A percentile compares a stretch with the other conserved stretches of the same genome.
Evolutionary conservation across 2,329 filamentous ascomycete species (phyloP).

Genomic region (Ploettnerulaceae sp.): DNA sequence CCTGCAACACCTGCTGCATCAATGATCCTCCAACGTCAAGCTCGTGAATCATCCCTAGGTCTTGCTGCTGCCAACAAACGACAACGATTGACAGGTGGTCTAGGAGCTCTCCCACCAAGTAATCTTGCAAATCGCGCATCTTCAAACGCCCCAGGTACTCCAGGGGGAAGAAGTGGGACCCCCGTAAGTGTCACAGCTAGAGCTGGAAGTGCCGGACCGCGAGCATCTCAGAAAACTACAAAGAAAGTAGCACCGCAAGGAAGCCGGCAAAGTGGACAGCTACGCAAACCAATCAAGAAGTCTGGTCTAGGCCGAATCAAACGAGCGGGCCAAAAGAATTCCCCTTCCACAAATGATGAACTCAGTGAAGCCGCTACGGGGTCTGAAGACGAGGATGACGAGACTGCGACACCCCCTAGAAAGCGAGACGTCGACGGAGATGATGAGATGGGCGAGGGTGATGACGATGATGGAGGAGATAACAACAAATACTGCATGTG

Average conservation of each 20-base stretch:
- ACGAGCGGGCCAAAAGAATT: conserved; percentile 48
- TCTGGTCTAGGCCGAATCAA: conserved; percentile 60
- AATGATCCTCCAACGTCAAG: conserved; percentile 53
- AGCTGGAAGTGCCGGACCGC: conserved; percentile 57
- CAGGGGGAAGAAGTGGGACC: conserved; percentile 43
- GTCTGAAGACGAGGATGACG: conserved; percentile 49
- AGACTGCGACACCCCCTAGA: conserved; percentile 33
- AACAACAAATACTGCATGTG: conserved; percentile 77
- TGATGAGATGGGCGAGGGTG: conserved; percentile 47
- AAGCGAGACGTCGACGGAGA: conserved; percentile 50
- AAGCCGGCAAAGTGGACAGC: conserved; percentile 30
- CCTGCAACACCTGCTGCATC: conserved; percentile 56
- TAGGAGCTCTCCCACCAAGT: conserved; percentile 47
- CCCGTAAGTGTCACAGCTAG: conserved; percentile 32
- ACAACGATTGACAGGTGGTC: conserved; percentile 40
- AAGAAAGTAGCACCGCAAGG: conserved; percentile 33
- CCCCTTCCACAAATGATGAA: conserved; percentile 58
- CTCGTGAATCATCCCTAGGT: conserved; percentile 54
- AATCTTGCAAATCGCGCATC: conserved; percentile 54
- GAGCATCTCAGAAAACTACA: conserved; percentile 37
- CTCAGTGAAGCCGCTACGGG: conserved; percentile 58
- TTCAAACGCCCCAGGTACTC: conserved; percentile 58
- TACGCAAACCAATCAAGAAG: conserved; percentile 38
- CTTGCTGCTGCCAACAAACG: conserved; percentile 56
- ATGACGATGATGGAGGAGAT: conserved; percentile 70